These are phyloP conservation scores for Globisporangium carolinianum DNA, from an alignment of 352 stramenopile species.

Conservation along the genomic window DNA sequence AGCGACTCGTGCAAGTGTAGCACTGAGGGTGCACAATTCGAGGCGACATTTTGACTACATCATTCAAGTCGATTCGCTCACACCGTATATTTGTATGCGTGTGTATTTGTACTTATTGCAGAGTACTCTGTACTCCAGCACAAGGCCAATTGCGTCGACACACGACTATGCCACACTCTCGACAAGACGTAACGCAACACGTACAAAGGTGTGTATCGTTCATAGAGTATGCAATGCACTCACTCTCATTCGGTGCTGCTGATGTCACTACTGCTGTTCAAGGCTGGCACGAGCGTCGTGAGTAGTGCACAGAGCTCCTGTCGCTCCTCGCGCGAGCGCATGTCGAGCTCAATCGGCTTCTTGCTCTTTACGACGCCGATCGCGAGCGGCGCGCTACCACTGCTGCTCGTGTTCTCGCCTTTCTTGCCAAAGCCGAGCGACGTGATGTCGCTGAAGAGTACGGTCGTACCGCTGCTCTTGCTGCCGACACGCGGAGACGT, in stretches of 20 bases:
- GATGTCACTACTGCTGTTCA: slow-evolving; percentile 1
- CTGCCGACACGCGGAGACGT: slow-evolving; percentile 18
- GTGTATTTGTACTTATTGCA: too few relatives aligned
- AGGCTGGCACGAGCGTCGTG: slow-evolving; percentile 10
- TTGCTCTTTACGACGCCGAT: slow-evolving; percentile 12
- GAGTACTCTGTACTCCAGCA: too few relatives aligned
- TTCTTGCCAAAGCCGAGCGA: slow-evolving; percentile 24
- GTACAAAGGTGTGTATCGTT: too few relatives aligned
- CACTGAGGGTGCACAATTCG: too few relatives aligned
- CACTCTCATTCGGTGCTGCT: not conserved
- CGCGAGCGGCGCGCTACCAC: slow-evolving; percentile 7
- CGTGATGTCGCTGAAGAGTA: slow-evolving; percentile 30
- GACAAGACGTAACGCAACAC: too few relatives aligned
- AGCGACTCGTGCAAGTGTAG: too few relatives aligned
- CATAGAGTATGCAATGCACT: not conserved
- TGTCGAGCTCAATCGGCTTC: slow-evolving; percentile 36
- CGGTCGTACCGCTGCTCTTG: slow-evolving; percentile 14
- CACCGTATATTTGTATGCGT: too few relatives aligned
- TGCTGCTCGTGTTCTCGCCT: slow-evolving; percentile 2
- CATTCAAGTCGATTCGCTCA: too few relatives aligned
- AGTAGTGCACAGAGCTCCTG: slow-evolving; percentile 18
- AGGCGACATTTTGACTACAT: too few relatives aligned
- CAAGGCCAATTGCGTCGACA: too few relatives aligned
- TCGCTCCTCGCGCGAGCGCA: slow-evolving; percentile 33
- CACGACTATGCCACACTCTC: too few relatives aligned